phyloP scores from a whole-genome alignment of 2,329 filamentous ascomycete genomes.

The Hymenoscyphus occultus region DNA sequence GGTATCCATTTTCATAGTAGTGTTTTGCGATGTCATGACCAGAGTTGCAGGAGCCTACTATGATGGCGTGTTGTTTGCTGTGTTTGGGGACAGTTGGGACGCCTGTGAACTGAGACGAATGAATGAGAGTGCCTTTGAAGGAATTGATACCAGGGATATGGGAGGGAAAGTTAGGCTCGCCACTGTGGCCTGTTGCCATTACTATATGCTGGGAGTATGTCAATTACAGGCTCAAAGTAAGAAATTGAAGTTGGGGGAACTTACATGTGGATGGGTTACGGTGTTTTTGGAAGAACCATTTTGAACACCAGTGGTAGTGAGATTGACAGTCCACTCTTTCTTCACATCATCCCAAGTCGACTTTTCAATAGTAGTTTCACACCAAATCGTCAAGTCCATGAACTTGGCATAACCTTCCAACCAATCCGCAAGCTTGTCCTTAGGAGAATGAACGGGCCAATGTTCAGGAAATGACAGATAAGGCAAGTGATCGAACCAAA shows the following conservation, averaged over 20 bases:
- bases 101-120: conserved; percentile 59
- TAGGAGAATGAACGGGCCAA: conserved; percentile 69
- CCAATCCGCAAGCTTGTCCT: conserved; percentile 68
- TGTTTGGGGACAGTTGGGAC: conserved; percentile 43
- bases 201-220: conserved; percentile 18
- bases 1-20: conserved; percentile 62
- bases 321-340: conserved; percentile 52
- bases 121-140: conserved; percentile 60
- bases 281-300: conserved; percentile 2
- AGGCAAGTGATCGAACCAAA: conserved; percentile 57
- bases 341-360: conserved; percentile 45
- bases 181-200: conserved; percentile 41
- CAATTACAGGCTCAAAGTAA: conserved; percentile 25
- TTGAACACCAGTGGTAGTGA: conserved; percentile 38
- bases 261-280: conserved; percentile 20
- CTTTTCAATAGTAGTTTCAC: conserved; percentile 46
- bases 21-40: conserved; percentile 69
- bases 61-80: conserved; percentile 60
- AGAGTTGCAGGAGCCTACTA: conserved; percentile 68
- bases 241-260: background rate
- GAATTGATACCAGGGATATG: conserved; percentile 46
- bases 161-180: conserved; percentile 53
- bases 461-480: conserved; percentile 60
- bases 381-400: conserved; percentile 67
- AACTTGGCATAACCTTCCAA: conserved; percentile 62